These are phyloP conservation scores for Tanacetum coccineum DNA, from an alignment of 129 eudicot genomes.

Conservation along the genomic window DNA sequence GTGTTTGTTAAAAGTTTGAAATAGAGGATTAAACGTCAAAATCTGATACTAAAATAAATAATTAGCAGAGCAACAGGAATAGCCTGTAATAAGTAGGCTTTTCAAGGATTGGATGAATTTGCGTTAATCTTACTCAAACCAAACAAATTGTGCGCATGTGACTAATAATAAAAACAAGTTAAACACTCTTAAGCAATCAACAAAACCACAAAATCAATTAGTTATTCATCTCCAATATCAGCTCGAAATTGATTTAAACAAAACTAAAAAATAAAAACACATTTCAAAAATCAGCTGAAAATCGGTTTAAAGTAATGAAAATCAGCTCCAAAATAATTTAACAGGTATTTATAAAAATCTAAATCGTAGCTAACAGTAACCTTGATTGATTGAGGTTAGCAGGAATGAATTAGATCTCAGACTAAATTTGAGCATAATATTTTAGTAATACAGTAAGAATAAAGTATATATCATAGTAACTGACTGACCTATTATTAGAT, in stretches of 20 bases:
- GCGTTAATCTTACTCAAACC: constrained; percentile 28
- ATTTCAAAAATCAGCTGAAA: too few species aligned
- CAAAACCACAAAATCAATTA: too few species aligned
- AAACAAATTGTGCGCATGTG: constrained; percentile 25
- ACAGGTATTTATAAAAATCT: too few species aligned
- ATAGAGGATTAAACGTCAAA: constrained; percentile 25
- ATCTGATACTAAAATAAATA: neutral
- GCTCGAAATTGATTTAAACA: too few species aligned
- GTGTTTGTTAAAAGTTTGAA: constrained; percentile 5
- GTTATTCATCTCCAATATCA: neutral
- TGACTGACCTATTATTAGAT: constrained; percentile 26
- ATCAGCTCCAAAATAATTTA: too few species aligned
- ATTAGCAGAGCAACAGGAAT: neutral
- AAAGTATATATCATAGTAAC: neutral
- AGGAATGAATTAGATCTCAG: too few species aligned
- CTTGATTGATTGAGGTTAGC: too few species aligned
- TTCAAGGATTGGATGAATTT: constrained; percentile 29
- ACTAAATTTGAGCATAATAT: too few species aligned
- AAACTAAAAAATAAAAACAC: too few species aligned
- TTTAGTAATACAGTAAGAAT: neutral
- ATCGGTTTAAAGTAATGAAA: too few species aligned
- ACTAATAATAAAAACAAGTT: too few species aligned
- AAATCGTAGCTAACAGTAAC: too few species aligned
- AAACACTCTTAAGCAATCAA: constrained; percentile 1
- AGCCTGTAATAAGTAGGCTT: constrained; percentile 17